A percentile compares a stretch with the other conserved stretches of the same genome.
These are phyloP conservation scores for Ceriops zippeliana DNA, from an alignment of 345 rosid species.

Conservation along the genomic window DNA sequence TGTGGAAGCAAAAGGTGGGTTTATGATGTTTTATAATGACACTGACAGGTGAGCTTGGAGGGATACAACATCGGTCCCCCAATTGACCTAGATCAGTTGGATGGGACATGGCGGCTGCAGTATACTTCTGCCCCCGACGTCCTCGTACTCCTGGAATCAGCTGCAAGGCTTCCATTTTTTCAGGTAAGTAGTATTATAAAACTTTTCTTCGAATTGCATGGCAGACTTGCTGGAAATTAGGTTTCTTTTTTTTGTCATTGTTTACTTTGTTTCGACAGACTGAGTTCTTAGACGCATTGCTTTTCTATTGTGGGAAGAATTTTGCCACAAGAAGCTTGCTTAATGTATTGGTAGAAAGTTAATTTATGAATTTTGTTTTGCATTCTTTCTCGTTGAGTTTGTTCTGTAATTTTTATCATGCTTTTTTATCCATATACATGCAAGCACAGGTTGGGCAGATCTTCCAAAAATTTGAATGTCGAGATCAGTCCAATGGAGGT, in stretches of 20 bases:
- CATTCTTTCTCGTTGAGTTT: neutral
- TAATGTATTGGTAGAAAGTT: too few species aligned
- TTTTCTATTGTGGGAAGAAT: too few species aligned
- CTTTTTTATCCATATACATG: slow-evolving; percentile 5
- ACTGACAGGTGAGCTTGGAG: slow-evolving; percentile 66
- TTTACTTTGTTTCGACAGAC: neutral
- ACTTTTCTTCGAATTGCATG: neutral
- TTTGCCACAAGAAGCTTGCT: too few species aligned
- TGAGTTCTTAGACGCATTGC: too few species aligned
- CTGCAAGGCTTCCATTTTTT: slow-evolving; percentile 78
- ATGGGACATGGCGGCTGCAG: slow-evolving; percentile 95
- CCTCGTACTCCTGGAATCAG: slow-evolving; percentile 76
- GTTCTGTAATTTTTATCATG: neutral
- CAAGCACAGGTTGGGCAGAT: slow-evolving; percentile 73
- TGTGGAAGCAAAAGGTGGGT: slow-evolving; percentile 3
- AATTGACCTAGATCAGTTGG: slow-evolving; percentile 60
- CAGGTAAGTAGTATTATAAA: slow-evolving; percentile 40
- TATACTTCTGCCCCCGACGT: slow-evolving; percentile 94
- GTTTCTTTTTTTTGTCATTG: neutral
- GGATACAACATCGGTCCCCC: slow-evolving; percentile 59
- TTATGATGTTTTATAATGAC: slow-evolving; percentile 6
- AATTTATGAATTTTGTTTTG: too few species aligned
- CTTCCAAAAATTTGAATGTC: slow-evolving; percentile 72
- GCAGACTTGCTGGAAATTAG: neutral
- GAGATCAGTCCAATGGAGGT: slow-evolving; percentile 57